These are phyloP conservation scores for Cryptosporidium canis DNA, from an alignment of 169 alveolate species.

Conservation along the genomic window DNA sequence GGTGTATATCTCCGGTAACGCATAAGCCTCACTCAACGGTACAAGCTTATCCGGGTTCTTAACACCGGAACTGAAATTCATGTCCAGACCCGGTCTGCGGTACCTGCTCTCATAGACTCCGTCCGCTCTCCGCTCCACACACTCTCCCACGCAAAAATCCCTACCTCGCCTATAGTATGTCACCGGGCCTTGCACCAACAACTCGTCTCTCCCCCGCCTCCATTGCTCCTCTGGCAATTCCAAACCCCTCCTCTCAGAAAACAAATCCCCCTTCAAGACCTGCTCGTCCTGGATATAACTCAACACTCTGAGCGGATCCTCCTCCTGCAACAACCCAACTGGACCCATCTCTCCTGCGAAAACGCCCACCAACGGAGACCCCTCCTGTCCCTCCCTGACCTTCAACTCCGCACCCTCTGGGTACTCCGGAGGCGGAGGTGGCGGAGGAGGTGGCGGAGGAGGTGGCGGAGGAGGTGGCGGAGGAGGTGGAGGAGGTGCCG, in stretches of 20 bases:
- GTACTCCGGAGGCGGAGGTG: not conserved
- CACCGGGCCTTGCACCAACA: not conserved
- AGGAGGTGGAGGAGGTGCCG: constrained; percentile 7
- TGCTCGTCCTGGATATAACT: constrained; percentile 6
- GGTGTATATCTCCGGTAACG: not conserved
- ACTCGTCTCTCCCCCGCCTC: not conserved
- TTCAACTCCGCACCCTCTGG: not conserved
- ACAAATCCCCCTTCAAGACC: not conserved
- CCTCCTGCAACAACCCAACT: not conserved
- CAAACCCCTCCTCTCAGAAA: not conserved
- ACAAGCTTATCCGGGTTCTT: constrained; percentile 29
- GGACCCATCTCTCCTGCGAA: too few species aligned
- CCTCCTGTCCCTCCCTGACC: not conserved
- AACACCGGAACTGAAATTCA: not conserved
- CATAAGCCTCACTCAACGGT: constrained; percentile 29
- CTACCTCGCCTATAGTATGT: not conserved
- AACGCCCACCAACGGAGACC: too few species aligned
- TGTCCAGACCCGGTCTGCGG: not conserved
- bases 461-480: constrained; percentile 36
- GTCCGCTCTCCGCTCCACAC: not conserved
- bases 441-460: constrained; percentile 9
- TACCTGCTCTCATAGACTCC: not conserved
- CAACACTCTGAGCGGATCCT: not conserved
- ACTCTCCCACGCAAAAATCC: not conserved
- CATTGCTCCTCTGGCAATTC: not conserved